Base-by-base conservation (phyloP, 768 basidiomycete species). In the Pisolithus marmoratus region DNA sequence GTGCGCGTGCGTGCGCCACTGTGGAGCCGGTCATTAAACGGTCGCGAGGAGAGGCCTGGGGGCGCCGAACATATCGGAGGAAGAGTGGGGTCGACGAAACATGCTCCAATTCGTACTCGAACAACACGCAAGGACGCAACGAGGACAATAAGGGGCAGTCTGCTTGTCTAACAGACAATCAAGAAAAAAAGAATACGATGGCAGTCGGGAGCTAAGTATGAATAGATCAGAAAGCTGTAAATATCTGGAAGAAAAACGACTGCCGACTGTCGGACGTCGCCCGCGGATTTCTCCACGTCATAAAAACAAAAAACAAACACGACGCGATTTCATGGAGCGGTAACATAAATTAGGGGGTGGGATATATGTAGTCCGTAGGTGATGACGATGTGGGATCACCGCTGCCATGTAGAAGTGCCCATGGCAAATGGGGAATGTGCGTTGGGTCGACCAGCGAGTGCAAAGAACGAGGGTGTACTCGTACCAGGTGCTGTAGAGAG, bases 371-470 rank as follows among this genome's bases (percentile, higher is more conserved):
- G 14, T 23, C 5, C 7, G 4, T 5, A 27, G 38, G 44, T 46
- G 36, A 12, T n/a, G 41, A 44, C n/a, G 43, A 34, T 34, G 20
- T 15, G 2, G 17, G 2, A 36, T 46, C 24, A 55, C 53, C 53
- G 53, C 34, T 65, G 60, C 64, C 64, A 65, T 45, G 64, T 49
- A 31, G 65, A 52, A 19, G 67, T 60, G 38, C 60, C 57, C 31
- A 63, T 50, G 40, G 72, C 42, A 55, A 75, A 74, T 9, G 74
- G 73, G 22, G 75, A 74, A 51, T 70, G 74, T 36, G 68, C 58
- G n/a, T 61, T 52, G 4, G 74, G 69, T 46, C 56, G 60, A 5
- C 74, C 74, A 14, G 67, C 63, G 38, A 75, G 73, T 23, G 61
- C 57, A 54, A 75, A 73, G 49, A 75, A 66, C 11, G 64, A 63